A percentile compares a stretch with the other conserved stretches of the same genome.
These are phyloP conservation scores for Polyplosphaeria fusca DNA, from an alignment of 495 filamentous ascomycete genomes.

Conservation along the genomic window DNA sequence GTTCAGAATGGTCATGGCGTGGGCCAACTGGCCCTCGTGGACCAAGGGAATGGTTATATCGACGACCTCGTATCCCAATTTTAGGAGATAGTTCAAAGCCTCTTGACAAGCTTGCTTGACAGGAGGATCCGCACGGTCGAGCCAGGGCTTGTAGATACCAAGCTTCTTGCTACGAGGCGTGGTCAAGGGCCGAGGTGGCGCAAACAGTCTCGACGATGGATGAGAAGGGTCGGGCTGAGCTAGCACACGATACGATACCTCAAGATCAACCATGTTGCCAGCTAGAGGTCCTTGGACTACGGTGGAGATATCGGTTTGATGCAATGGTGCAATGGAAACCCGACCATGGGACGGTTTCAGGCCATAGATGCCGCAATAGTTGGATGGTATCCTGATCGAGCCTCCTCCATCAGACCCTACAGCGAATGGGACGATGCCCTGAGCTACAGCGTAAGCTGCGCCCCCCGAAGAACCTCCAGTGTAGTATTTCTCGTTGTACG, in stretches of 20 bases:
- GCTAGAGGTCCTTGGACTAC: constrained; percentile 75
- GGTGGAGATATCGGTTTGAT: constrained; percentile 59
- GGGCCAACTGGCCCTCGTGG: constrained; percentile 70
- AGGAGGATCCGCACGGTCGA: constrained; percentile 60
- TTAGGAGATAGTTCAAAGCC: constrained; percentile 59
- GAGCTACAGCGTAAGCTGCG: constrained; percentile 70
- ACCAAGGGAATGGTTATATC: constrained; percentile 74
- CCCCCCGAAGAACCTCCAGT: constrained; percentile 88
- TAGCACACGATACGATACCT: constrained; percentile 75
- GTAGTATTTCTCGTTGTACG: constrained; percentile 76
- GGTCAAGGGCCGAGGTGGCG: constrained; percentile 43
- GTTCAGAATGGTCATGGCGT: constrained; percentile 73
- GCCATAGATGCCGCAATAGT: constrained; percentile 84
- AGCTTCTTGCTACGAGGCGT: constrained; percentile 49
- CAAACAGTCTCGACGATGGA: constrained; percentile 49
- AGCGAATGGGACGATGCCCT: constrained; percentile 76
- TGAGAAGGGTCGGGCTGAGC: constrained; percentile 64
- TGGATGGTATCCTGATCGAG: constrained; percentile 74
- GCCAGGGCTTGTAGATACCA: constrained; percentile 75
- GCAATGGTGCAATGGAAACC: constrained; percentile 61
- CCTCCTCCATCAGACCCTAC: constrained; percentile 86
- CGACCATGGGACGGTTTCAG: constrained; percentile 81
- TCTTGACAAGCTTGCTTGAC: constrained; percentile 60
- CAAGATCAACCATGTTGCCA: constrained; percentile 73
- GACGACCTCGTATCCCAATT: constrained; percentile 63